Percentiles rank a stretch among this genome's conserved stretches.
Evolutionary conservation across 768 basidiomycete genomes (phyloP).

Genomic region (Pholiota molesta): DNA sequence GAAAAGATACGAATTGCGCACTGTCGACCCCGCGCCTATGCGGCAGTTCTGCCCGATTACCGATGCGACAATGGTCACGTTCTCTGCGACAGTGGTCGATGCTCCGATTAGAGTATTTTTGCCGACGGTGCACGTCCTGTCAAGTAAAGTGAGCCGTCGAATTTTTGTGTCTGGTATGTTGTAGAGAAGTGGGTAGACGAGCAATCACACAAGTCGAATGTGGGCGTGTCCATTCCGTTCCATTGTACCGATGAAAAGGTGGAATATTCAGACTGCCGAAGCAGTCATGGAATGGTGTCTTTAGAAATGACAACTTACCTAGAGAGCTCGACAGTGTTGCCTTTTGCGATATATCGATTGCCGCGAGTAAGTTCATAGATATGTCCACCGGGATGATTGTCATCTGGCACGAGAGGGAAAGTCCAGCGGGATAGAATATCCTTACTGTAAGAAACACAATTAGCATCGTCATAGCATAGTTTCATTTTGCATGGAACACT

Average conservation of each 20-base stretch:
- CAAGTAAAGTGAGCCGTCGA: background rate
- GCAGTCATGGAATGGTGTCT: too few species aligned
- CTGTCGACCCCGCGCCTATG: constrained; percentile 70
- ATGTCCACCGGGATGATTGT: constrained; percentile 84
- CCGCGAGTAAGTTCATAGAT: constrained; percentile 86
- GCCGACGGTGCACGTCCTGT: constrained; percentile 80
- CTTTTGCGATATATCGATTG: constrained; percentile 86
- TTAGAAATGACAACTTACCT: constrained; percentile 51
- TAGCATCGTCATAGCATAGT: background rate
- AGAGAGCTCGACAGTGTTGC: constrained; percentile 78
- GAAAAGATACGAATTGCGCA: constrained; percentile 83
- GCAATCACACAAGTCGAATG: background rate
- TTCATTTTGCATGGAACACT: background rate
- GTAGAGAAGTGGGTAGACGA: constrained; percentile 1
- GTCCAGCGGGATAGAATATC: constrained; percentile 94
- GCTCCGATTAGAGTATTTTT: constrained; percentile 88
- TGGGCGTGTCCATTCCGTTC: background rate
- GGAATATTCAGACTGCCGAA: too few species aligned
- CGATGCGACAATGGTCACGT: constrained; percentile 67
- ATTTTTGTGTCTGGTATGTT: background rate
- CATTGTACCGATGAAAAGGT: too few species aligned
- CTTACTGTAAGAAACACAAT: constrained; percentile 56
- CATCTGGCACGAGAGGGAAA: constrained; percentile 94
- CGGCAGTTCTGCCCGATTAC: constrained; percentile 78
- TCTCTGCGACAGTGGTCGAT: constrained; percentile 64